Evolutionary conservation across 345 rosid species (phyloP).

Genomic region (Excoecaria cochinchinensis): DNA sequence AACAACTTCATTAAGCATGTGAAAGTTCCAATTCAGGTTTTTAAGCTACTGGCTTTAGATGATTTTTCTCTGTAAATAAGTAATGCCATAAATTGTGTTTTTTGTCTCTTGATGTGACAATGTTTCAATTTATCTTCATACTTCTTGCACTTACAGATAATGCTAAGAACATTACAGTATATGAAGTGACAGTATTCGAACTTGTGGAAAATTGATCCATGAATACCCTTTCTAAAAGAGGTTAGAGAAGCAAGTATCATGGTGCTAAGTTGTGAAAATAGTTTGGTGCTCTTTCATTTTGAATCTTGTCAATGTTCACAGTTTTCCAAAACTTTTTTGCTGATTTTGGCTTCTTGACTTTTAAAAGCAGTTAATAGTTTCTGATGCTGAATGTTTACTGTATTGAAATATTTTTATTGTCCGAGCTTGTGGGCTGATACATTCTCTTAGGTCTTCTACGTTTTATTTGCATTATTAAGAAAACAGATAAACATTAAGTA

Average conservation of each 20-base stretch:
- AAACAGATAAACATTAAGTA: not conserved
- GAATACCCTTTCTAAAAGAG: not conserved
- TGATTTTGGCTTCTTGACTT: constrained; percentile 1
- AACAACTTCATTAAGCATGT: constrained; percentile 64
- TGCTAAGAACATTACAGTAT: not conserved
- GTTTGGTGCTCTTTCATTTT: not conserved
- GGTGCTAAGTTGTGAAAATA: not conserved
- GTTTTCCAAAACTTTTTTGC: not conserved
- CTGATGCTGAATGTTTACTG: not conserved
- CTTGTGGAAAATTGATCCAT: not conserved
- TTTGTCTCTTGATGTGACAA: not conserved
- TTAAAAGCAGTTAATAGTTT: not conserved
- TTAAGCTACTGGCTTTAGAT: not conserved
- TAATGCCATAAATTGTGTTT: not conserved
- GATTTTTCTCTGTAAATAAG: not conserved
- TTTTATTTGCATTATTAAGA: not conserved
- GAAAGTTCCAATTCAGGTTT: constrained; percentile 89
- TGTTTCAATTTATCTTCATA: not conserved
- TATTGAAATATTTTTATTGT: not conserved
- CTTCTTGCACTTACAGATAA: not conserved
- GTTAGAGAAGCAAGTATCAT: not conserved
- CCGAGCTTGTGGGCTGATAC: not conserved
- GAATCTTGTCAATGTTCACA: not conserved
- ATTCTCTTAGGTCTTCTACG: not conserved
- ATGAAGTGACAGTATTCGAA: not conserved